phyloP scores from a whole-genome alignment of 1,284 basidiomycete species.

The Gomphus bonarii region DNA sequence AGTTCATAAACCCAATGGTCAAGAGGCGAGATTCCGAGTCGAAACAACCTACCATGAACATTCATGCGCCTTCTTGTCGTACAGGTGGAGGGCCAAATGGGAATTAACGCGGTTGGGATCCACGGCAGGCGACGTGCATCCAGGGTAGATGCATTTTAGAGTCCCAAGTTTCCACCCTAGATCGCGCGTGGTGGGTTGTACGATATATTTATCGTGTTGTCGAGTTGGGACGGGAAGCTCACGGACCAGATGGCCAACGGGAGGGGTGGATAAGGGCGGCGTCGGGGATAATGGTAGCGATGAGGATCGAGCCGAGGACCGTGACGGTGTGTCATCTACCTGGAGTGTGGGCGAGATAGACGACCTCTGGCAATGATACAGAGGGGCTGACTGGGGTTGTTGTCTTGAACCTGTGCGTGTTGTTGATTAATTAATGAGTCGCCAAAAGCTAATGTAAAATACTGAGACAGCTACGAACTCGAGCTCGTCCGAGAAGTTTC shows the following conservation, averaged over 20 bases:
- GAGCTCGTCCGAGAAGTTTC: background rate
- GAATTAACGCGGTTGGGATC: background rate
- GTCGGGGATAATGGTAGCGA: background rate
- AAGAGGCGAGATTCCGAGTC: background rate
- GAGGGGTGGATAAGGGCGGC: background rate
- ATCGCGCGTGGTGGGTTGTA: background rate
- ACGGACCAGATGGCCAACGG: background rate
- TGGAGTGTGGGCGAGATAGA: background rate
- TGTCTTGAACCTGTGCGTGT: background rate
- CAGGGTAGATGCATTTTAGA: slow-evolving; percentile 2
- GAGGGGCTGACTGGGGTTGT: background rate
- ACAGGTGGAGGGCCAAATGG: slow-evolving; percentile 3
- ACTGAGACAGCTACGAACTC: background rate
- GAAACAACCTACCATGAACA: slow-evolving; percentile 1
- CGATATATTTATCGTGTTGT: background rate
- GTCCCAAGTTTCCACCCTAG: background rate
- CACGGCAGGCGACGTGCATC: background rate
- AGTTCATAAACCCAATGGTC: background rate
- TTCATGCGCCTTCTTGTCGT: background rate
- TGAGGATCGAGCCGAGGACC: background rate
- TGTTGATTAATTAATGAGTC: background rate
- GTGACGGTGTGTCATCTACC: background rate
- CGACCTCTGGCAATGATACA: background rate
- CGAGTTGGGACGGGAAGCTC: background rate
- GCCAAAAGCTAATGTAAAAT: background rate